phyloP scores from a whole-genome alignment of 495 filamentous ascomycete species.

The Aspergillus mulundensis region DNA sequence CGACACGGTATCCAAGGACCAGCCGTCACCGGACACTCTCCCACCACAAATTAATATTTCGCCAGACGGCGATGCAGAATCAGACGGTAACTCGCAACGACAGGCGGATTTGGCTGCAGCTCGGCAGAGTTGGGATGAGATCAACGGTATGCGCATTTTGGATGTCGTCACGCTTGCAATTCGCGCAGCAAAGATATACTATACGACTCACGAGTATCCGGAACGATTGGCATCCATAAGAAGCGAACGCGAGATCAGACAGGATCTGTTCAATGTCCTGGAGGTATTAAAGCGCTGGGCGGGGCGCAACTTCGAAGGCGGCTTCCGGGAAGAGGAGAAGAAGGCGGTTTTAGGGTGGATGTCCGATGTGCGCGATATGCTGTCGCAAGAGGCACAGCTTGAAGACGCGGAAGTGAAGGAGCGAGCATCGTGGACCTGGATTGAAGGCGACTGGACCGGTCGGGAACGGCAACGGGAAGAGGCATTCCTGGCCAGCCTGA shows the following conservation, averaged over 20 bases:
- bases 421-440: slow-evolving; percentile 74
- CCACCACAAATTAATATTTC: slow-evolving; percentile 32
- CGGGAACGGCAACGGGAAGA: slow-evolving; percentile 73
- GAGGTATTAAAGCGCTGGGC: slow-evolving; percentile 91
- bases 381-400: slow-evolving; percentile 67
- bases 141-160: slow-evolving; percentile 86
- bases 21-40: slow-evolving; percentile 27
- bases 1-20: slow-evolving; percentile 38
- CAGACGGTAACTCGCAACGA: slow-evolving; percentile 33
- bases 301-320: slow-evolving; percentile 78
- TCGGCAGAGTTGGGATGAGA: slow-evolving; percentile 68
- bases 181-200: slow-evolving; percentile 90
- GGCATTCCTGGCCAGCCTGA: slow-evolving; percentile 69
- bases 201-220: slow-evolving; percentile 79
- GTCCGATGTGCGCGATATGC: slow-evolving; percentile 64
- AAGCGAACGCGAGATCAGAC: slow-evolving; percentile 73
- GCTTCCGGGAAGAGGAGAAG: slow-evolving; percentile 70
- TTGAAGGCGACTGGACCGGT: slow-evolving; percentile 73
- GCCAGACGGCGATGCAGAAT: slow-evolving; percentile 27
- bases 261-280: slow-evolving; percentile 77
- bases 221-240: slow-evolving; percentile 80
- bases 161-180: slow-evolving; percentile 93
- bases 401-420: slow-evolving; percentile 70
- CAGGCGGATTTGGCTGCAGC: slow-evolving; percentile 22
- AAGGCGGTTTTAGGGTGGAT: slow-evolving; percentile 74